phyloP scores from a whole-genome alignment of 176 grass and related monocot genomes.

The Canna indica region DNA sequence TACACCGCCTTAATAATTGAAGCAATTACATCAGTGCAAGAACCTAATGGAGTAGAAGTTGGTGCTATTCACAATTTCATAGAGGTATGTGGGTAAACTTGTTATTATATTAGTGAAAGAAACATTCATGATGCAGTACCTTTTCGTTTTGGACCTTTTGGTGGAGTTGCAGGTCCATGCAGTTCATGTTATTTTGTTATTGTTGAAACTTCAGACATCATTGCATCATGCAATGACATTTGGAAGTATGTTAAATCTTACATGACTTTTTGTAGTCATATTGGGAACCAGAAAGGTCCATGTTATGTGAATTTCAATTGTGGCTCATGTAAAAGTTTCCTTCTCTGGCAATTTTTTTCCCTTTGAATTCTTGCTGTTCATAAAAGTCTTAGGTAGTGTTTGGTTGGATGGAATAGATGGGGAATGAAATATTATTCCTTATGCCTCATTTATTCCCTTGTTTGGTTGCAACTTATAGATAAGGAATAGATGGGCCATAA shows the following conservation, averaged over 20 bases:
- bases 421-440: too few species aligned
- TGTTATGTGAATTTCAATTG: not conserved
- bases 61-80: slow-evolving; percentile 43
- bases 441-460: too few species aligned
- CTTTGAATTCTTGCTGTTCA: too few species aligned
- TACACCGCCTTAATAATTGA: slow-evolving; percentile 72
- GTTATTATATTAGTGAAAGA: too few species aligned
- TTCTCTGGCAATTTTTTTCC: not conserved
- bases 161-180: not conserved
- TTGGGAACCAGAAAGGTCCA: not conserved
- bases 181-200: not conserved
- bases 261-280: not conserved
- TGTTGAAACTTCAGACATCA: not conserved
- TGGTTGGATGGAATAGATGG: too few species aligned
- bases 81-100: slow-evolving; percentile 35
- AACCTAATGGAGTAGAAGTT: slow-evolving; percentile 72
- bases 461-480: too few species aligned
- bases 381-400: too few species aligned
- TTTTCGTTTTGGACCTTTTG: too few species aligned
- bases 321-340: not conserved
- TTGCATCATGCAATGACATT: not conserved
- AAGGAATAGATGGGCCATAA: too few species aligned
- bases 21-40: slow-evolving; percentile 59
- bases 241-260: not conserved
- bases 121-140: not conserved